phyloP scores from a whole-genome alignment of 371 early-diverging fungal species.

The Lichtheimia corymbifera region DNA sequence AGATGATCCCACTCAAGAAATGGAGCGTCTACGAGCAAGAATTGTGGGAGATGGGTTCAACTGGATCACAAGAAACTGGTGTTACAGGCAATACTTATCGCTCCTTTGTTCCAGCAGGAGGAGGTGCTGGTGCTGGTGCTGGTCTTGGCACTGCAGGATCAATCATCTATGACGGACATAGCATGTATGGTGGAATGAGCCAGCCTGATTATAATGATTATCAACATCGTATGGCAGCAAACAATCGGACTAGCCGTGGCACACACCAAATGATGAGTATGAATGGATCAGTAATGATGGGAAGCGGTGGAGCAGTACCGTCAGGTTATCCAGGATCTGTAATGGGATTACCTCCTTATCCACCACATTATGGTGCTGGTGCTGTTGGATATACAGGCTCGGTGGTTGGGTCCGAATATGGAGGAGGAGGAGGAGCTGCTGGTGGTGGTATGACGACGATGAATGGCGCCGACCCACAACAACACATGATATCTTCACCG shows the following conservation, averaged over 20 bases:
- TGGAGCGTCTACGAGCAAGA: conserved; percentile 93
- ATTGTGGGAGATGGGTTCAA: conserved; percentile 72
- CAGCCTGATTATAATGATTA: too few species aligned
- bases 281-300: too few species aligned
- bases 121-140: conserved; percentile 7
- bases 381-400: conserved; percentile 15
- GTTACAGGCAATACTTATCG: conserved; percentile 43
- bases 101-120: conserved; percentile 33
- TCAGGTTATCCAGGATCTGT: too few species aligned
- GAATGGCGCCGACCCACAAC: too few species aligned
- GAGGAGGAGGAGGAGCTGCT: conserved; percentile 1
- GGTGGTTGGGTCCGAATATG: conserved; percentile 22
- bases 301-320: too few species aligned
- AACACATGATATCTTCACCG: conserved; percentile 30
- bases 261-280: too few species aligned
- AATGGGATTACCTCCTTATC: too few species aligned
- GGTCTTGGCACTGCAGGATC: conserved; percentile 28
- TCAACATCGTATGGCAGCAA: too few species aligned
- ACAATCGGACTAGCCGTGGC: neutral
- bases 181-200: conserved; percentile 46
- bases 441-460: too few species aligned
- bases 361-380: neutral
- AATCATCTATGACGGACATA: conserved; percentile 38
- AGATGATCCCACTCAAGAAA: conserved; percentile 86
- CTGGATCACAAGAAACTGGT: conserved; percentile 58